Percentiles rank a stretch among this genome's conserved stretches.
These are phyloP conservation scores for Ambrosiella cleistominuta DNA, from an alignment of 2,329 filamentous ascomycete genomes.

Conservation along the genomic window DNA sequence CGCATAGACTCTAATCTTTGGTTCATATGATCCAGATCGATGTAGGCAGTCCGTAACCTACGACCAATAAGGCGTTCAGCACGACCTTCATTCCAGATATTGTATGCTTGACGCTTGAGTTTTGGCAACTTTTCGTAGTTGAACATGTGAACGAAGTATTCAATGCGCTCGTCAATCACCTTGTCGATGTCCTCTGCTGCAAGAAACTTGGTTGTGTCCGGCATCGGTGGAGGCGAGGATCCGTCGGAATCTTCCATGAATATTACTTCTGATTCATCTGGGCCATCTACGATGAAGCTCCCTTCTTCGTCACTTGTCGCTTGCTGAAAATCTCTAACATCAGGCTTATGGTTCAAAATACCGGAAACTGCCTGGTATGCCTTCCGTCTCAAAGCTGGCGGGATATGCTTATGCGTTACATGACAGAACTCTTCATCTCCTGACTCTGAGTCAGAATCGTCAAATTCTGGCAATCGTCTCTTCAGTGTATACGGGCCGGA, in stretches of 20 bases:
- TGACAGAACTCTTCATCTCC: constrained; percentile 17
- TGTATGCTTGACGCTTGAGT: constrained; percentile 7
- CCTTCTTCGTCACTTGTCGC: constrained; percentile 11
- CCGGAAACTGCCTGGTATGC: constrained; percentile 25
- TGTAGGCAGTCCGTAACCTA: constrained; percentile 23
- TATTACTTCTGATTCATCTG: background rate
- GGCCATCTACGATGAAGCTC: constrained; percentile 5
- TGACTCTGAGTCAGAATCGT: constrained; percentile 10
- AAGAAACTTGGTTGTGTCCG: constrained; percentile 13
- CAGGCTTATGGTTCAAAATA: constrained; percentile 19
- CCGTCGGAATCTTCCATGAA: constrained; percentile 11
- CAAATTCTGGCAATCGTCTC: constrained; percentile 6
- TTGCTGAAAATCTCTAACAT: constrained; percentile 12
- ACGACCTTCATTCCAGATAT: constrained; percentile 8
- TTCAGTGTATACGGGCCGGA: constrained; percentile 1
- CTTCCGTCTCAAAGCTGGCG: constrained; percentile 28
- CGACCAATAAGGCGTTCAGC: background rate
- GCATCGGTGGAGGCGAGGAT: background rate
- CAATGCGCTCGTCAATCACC: constrained; percentile 10
- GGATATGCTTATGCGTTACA: constrained; percentile 17
- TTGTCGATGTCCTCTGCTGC: constrained; percentile 3
- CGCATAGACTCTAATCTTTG: constrained; percentile 37
- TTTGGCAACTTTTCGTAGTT: constrained; percentile 6
- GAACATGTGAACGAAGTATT: constrained; percentile 3
- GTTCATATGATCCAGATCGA: constrained; percentile 24